phyloP scores from a whole-genome alignment of 768 basidiomycete species.

The Pleurotus djamor region DNA sequence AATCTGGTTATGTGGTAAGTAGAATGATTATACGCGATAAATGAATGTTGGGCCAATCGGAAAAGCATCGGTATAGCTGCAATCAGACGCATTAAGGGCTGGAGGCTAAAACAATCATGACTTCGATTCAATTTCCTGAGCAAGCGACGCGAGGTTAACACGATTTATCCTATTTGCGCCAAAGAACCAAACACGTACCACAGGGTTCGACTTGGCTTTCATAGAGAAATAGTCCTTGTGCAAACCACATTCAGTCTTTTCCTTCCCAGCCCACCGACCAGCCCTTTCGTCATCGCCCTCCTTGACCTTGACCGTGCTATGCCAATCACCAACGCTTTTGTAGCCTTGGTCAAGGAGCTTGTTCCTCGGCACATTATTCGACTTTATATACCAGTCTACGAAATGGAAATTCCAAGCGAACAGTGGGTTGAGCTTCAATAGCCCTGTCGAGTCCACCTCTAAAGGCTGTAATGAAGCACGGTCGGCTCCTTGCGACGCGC shows the following conservation, averaged over 20 bases:
- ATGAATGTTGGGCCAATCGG: background rate
- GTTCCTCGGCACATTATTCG: slow-evolving; percentile 86
- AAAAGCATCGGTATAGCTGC: background rate
- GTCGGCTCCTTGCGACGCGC: slow-evolving; percentile 92
- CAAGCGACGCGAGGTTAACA: slow-evolving; percentile 3
- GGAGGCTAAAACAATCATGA: background rate
- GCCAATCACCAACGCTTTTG: slow-evolving; percentile 96
- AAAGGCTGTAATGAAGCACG: slow-evolving; percentile 80
- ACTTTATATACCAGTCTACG: slow-evolving; percentile 82
- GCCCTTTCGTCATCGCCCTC: slow-evolving; percentile 84
- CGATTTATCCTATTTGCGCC: background rate
- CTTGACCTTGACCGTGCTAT: slow-evolving; percentile 76
- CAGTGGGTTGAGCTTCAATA: slow-evolving; percentile 94
- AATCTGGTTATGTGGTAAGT: no score
- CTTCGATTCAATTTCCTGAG: background rate
- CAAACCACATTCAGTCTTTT: slow-evolving; percentile 94
- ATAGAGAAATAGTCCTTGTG: slow-evolving; percentile 89
- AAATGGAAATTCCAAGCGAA: slow-evolving; percentile 83
- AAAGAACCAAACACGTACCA: slow-evolving; percentile 1
- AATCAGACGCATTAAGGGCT: background rate
- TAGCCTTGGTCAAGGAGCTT: slow-evolving; percentile 88
- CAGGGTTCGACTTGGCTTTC: slow-evolving; percentile 49
- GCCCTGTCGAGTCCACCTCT: slow-evolving; percentile 86
- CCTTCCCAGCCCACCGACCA: slow-evolving; percentile 88
- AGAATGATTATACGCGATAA: no score